These are phyloP conservation scores for Clausena lansium DNA, from an alignment of 345 rosid species.

Conservation along the genomic window DNA sequence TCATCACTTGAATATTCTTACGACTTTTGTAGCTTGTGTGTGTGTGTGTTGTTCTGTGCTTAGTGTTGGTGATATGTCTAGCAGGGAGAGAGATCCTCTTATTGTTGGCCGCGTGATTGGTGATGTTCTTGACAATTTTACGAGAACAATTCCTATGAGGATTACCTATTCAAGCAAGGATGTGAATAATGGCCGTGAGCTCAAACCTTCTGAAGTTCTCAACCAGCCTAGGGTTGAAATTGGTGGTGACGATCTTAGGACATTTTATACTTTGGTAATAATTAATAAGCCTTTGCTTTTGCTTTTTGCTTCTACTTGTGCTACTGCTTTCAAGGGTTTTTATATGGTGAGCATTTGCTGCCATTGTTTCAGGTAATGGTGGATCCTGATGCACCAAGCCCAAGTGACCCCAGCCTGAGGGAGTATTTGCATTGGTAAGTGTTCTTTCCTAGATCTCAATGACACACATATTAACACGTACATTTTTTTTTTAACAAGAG, in stretches of 20 bases:
- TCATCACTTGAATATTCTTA: constrained; percentile 1
- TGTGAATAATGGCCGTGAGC: constrained; percentile 53
- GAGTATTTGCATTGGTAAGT: constrained; percentile 67
- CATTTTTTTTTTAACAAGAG: background rate
- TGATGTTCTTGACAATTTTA: constrained; percentile 62
- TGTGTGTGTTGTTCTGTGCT: background rate
- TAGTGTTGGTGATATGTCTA: constrained; percentile 30
- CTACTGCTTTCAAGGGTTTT: background rate
- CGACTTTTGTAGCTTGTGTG: background rate
- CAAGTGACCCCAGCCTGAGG: constrained; percentile 56
- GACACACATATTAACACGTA: background rate
- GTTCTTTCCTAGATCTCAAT: background rate
- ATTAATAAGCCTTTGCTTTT: background rate
- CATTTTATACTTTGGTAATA: constrained; percentile 63
- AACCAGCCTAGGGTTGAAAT: constrained; percentile 54
- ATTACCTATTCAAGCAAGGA: constrained; percentile 32
- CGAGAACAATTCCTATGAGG: constrained; percentile 42
- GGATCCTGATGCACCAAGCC: constrained; percentile 79
- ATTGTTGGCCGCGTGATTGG: constrained; percentile 67
- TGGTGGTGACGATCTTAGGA: constrained; percentile 66
- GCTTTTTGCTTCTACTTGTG: background rate
- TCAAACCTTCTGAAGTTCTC: constrained; percentile 56
- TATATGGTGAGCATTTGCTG: background rate
- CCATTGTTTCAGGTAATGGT: constrained; percentile 53
- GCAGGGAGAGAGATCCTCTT: constrained; percentile 52